phyloP scores from a whole-genome alignment of 2,329 filamentous ascomycete species.

The Fusarium buxicola region DNA sequence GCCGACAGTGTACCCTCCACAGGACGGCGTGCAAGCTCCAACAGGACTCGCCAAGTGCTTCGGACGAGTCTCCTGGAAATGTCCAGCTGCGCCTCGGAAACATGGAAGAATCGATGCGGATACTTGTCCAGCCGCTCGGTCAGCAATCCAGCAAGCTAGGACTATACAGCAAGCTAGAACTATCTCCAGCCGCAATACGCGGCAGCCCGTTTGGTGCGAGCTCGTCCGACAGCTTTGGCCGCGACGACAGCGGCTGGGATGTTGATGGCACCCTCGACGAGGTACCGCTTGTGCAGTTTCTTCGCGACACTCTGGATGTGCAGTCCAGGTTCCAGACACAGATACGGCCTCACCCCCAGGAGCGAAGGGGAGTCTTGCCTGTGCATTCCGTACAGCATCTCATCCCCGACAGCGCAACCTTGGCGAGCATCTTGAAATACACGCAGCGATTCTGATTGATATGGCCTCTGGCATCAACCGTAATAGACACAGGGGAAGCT shows the following conservation, averaged over 20 bases:
- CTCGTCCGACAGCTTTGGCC: not conserved
- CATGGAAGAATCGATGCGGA: not conserved
- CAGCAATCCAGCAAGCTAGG: not conserved
- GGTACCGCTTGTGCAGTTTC: not conserved
- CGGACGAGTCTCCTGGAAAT: not conserved
- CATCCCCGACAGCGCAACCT: not conserved
- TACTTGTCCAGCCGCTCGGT: not conserved
- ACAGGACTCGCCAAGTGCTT: conserved; percentile 29
- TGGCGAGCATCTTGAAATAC: conserved; percentile 19
- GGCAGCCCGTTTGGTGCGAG: not conserved
- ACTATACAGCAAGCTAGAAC: not conserved
- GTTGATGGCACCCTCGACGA: not conserved
- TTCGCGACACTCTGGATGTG: not conserved
- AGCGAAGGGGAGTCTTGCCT: not conserved
- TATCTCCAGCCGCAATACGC: not conserved
- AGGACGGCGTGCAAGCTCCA: conserved; percentile 59
- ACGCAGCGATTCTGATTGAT: conserved; percentile 39
- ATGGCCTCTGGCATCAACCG: conserved; percentile 16
- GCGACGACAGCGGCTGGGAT: not conserved
- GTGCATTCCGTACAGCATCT: not conserved
- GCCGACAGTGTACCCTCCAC: conserved; percentile 60
- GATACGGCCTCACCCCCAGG: not conserved
- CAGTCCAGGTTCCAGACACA: not conserved
- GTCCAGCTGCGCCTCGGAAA: not conserved
- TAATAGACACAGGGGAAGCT: not conserved